Percentiles rank a stretch among this genome's conserved stretches.
Conservation (phyloP, 2,329 filamentous ascomycete genomes). For the Claviceps sp. region DNA sequence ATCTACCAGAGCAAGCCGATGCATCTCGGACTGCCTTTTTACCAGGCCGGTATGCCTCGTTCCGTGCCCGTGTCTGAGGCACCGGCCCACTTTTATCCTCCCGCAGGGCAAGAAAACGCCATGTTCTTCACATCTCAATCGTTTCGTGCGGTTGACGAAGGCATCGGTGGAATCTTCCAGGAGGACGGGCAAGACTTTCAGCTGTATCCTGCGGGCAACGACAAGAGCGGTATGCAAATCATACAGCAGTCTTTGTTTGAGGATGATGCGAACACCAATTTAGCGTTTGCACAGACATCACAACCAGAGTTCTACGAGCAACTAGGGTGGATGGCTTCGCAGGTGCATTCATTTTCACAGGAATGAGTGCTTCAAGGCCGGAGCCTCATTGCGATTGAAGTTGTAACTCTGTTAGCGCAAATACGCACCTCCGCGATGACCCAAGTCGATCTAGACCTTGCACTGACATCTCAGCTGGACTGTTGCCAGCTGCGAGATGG, state of each 20-base stretch:
- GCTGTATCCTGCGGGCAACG: conserved; percentile 36
- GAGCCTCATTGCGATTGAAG: too few species aligned
- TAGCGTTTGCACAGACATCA: conserved; percentile 38
- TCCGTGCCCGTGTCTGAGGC: conserved; percentile 9
- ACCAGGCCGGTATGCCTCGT: conserved; percentile 15
- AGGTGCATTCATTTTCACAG: neutral
- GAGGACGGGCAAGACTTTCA: conserved; percentile 47
- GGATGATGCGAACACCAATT: conserved; percentile 35
- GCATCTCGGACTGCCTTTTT: conserved; percentile 26
- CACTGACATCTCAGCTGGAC: too few species aligned
- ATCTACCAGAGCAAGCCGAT: conserved; percentile 31
- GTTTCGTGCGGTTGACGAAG: conserved; percentile 49
- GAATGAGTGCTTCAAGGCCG: neutral
- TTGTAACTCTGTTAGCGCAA: too few species aligned
- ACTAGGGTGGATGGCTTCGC: conserved; percentile 27
- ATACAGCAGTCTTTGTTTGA: conserved; percentile 37
- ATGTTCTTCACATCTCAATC: conserved; percentile 58
- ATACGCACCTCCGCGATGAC: too few species aligned
- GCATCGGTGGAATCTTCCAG: conserved; percentile 42
- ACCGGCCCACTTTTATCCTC: conserved; percentile 52
- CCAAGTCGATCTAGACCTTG: too few species aligned
- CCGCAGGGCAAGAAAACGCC: conserved; percentile 51
- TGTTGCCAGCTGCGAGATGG: too few species aligned
- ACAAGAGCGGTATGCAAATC: conserved; percentile 27
- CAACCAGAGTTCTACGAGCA: conserved; percentile 37